Evolutionary conservation across 2,329 filamentous ascomycete species (phyloP), one percentile per base, ranked within the genome.

Genomic region (Aspergillus proliferans): DNA sequence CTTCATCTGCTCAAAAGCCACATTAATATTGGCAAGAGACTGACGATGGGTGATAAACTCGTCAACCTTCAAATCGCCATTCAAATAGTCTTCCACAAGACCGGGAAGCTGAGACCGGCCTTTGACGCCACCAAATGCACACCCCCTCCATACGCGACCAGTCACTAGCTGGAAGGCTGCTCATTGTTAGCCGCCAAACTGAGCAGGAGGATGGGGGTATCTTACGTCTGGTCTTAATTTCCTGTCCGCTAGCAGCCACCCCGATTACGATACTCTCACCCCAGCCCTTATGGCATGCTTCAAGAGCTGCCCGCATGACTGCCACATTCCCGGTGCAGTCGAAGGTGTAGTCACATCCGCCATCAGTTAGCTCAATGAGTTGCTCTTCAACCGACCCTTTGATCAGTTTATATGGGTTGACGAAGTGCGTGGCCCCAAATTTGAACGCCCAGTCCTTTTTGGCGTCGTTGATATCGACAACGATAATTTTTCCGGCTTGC

Each of bases 201-300:
- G 26, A 22, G 5, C 22, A 22, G 22, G 22, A 22, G 39, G 39
- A 39, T 39, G 50, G 84, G 26, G 26, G 9, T 12, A 2, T 30
- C 88, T 80, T 78, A 95, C 89, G 91, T 71, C 92, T 81, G 47
- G 92, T 97, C 57, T 85, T 79, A 60, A 97, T 97, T 76, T 97
- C 92, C 75, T 96, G 91, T 46, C 92, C 92, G 50, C 92, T 92
- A 59, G 92, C 92, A 53, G 92, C 92, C 56, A 98, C 93, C 71
- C 93, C 93, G 64, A 98, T 98, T 70, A 98, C 83, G 72, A 98
- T 95, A 68, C 87, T 94, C 80, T 96, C 83, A 64, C 93, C 93
- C 93, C 93, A 98, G 43, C 93, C 93, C 83, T 98, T 98, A 80
- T 98, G 93, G 78, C 91, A 97, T 43, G 93, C 91, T 77, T 98